A percentile compares a stretch with the other conserved stretches of the same genome.
phyloP scores from a whole-genome alignment of 2,329 filamentous ascomycete species.

The Fusarium sp. region DNA sequence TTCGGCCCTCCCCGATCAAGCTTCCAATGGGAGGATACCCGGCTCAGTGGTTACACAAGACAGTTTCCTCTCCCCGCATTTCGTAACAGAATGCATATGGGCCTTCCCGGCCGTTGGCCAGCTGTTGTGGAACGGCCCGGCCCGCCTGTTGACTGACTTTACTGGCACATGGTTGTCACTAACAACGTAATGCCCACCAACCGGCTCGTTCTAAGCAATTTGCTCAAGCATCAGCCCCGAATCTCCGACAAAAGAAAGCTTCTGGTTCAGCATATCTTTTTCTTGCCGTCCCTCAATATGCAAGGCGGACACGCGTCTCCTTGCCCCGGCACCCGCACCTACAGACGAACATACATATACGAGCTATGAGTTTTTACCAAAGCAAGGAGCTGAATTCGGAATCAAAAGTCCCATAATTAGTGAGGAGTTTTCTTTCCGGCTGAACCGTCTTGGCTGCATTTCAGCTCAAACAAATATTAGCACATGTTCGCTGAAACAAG shows the following conservation, averaged over 20 bases:
- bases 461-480: background rate
- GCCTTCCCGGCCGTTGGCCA: background rate
- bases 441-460: background rate
- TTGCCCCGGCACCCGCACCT: background rate
- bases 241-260: background rate
- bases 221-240: background rate
- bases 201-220: background rate
- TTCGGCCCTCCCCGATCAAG: background rate
- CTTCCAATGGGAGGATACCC: background rate
- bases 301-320: background rate
- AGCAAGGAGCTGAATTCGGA: background rate
- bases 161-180: background rate
- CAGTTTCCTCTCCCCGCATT: background rate
- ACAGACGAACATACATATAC: background rate
- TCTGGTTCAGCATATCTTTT: background rate
- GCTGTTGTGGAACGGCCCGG: background rate
- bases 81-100: background rate
- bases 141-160: background rate
- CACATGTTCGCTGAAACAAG: background rate
- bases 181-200: background rate
- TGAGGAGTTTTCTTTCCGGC: background rate
- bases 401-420: background rate
- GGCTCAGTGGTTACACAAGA: background rate
- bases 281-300: background rate
- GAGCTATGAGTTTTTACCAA: background rate